These are phyloP conservation scores for Colletotrichum sp. DNA, from an alignment of 2,329 filamentous ascomycete genomes.

Conservation along the genomic window DNA sequence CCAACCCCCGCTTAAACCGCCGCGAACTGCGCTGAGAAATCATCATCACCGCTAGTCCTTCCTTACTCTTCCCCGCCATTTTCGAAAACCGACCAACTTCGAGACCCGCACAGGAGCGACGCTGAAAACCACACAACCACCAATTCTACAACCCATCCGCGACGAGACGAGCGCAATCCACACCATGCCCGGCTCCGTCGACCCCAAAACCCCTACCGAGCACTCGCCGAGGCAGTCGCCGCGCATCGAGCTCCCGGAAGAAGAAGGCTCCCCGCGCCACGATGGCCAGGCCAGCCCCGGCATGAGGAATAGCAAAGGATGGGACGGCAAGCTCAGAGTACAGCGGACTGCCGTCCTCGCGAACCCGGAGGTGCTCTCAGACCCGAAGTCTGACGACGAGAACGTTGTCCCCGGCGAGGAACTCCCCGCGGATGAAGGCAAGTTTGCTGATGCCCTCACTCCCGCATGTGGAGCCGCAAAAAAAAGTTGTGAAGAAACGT, in stretches of 20 bases:
- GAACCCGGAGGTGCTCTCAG: conserved; percentile 83
- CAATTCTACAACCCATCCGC: background rate
- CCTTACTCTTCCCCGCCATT: background rate
- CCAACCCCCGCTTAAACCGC: background rate
- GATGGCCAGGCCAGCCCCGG: conserved; percentile 51
- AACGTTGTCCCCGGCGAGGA: conserved; percentile 73
- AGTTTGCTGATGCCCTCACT: conserved; percentile 15
- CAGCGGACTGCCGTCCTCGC: conserved; percentile 71
- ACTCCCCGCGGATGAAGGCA: conserved; percentile 84
- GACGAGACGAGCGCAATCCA: background rate
- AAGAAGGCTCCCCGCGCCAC: conserved; percentile 37
- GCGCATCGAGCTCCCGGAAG: conserved; percentile 56
- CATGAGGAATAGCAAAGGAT: conserved; percentile 69
- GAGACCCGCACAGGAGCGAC: background rate
- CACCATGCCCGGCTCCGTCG: conserved; percentile 46
- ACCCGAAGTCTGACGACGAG: conserved; percentile 79
- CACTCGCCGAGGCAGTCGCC: conserved; percentile 27
- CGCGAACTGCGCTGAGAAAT: background rate
- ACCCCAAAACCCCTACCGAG: conserved; percentile 40
- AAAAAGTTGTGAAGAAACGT: background rate
- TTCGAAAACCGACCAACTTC: background rate
- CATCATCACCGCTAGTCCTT: background rate
- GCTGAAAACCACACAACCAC: background rate
- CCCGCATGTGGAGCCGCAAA: background rate
- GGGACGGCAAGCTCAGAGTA: conserved; percentile 84